A percentile compares a stretch with the other conserved stretches of the same genome.
phyloP scores from a whole-genome alignment of 805 yeast genomes.

The Yarrowia osloensis region DNA sequence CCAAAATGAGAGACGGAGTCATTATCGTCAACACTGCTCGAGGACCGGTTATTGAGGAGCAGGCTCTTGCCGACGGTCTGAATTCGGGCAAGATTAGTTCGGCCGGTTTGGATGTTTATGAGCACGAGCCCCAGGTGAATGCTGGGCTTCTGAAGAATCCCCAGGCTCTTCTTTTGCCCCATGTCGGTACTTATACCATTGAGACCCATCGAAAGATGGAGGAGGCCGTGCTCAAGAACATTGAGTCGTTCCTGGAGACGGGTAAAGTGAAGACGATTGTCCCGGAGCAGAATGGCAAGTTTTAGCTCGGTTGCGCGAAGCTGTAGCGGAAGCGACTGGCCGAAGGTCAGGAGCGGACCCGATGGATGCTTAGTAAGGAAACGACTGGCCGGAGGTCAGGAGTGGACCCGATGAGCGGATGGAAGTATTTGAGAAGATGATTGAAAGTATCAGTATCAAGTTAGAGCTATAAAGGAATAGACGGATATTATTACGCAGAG shows the following conservation, averaged over 20 bases:
- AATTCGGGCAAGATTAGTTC: constrained; percentile 52
- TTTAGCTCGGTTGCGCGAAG: constrained; percentile 4
- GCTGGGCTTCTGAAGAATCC: constrained; percentile 50
- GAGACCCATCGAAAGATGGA: constrained; percentile 68
- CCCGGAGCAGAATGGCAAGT: constrained; percentile 55
- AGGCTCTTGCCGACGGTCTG: constrained; percentile 49
- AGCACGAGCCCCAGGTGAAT: constrained; percentile 54
- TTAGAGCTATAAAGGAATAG: no score
- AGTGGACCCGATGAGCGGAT: no score
- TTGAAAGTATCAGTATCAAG: no score
- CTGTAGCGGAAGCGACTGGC: no score
- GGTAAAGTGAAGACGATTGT: constrained; percentile 76
- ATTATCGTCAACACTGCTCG: constrained; percentile 58
- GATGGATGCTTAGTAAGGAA: no score
- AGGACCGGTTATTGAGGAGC: constrained; percentile 60
- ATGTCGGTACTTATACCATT: constrained; percentile 47
- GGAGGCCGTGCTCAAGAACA: constrained; percentile 68
- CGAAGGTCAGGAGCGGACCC: neutral
- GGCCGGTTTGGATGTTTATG: constrained; percentile 60
- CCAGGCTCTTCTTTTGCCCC: constrained; percentile 55
- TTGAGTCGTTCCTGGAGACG: constrained; percentile 53
- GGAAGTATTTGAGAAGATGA: no score
- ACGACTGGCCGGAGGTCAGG: no score
- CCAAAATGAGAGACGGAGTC: constrained; percentile 55
- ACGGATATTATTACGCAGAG: no score